A percentile compares a stretch with the other conserved stretches of the same genome.
phyloP scores from a whole-genome alignment of 495 filamentous ascomycete genomes.

The Xanthoparmelia taractica region DNA sequence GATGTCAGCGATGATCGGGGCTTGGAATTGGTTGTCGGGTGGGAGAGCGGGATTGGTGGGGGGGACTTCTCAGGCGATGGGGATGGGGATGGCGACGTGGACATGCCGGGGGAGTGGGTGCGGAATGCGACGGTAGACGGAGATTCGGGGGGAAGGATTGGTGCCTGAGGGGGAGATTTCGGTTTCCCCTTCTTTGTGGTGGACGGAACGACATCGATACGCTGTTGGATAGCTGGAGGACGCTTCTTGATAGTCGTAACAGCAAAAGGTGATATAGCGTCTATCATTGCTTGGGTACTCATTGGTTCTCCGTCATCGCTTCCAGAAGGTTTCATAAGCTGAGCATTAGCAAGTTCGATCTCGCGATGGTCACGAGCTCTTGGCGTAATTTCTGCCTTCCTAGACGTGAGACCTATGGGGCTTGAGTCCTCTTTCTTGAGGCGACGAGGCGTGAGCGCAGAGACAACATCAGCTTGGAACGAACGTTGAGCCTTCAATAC shows the following conservation, averaged over 20 bases:
- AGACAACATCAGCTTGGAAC: slow-evolving; percentile 39
- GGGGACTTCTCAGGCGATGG: slow-evolving; percentile 5
- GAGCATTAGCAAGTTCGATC: not conserved
- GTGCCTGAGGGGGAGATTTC: not conserved
- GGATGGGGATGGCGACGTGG: slow-evolving; percentile 13
- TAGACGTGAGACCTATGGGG: not conserved
- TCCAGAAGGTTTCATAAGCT: slow-evolving; percentile 12
- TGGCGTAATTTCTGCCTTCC: slow-evolving; percentile 1
- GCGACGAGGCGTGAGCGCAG: slow-evolving; percentile 6
- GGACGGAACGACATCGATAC: slow-evolving; percentile 15
- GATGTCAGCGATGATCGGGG: slow-evolving; percentile 21
- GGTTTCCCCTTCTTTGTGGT: slow-evolving; percentile 9
- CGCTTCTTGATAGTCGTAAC: slow-evolving; percentile 40
- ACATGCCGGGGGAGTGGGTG: slow-evolving; percentile 12
- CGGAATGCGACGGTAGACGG: slow-evolving; percentile 2
- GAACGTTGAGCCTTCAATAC: slow-evolving; percentile 41
- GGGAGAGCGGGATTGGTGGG: slow-evolving; percentile 14
- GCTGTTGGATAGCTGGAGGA: slow-evolving; percentile 14
- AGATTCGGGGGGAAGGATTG: not conserved
- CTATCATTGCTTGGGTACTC: slow-evolving; percentile 46
- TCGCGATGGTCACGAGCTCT: not conserved
- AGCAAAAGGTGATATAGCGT: slow-evolving; percentile 42
- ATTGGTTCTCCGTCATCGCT: slow-evolving; percentile 25
- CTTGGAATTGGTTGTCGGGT: slow-evolving; percentile 8
- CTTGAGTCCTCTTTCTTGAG: not conserved